These are phyloP conservation scores for Amphichorda felina DNA, from an alignment of 2,329 filamentous ascomycete species.

Conservation along the genomic window DNA sequence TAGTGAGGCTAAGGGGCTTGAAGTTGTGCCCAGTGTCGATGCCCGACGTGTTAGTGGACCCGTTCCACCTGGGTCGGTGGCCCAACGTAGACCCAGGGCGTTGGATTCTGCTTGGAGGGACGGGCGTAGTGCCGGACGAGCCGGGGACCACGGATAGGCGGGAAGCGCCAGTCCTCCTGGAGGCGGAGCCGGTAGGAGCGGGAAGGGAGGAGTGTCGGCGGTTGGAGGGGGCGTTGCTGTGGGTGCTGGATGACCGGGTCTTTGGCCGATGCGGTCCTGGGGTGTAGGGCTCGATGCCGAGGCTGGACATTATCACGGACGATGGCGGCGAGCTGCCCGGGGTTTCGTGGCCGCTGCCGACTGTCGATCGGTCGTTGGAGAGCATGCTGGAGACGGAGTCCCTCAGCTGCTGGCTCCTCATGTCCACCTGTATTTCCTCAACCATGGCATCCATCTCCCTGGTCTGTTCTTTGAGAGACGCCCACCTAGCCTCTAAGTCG, in stretches of 20 bases:
- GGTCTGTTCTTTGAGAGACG: conserved; percentile 64
- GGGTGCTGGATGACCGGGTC: conserved; percentile 33
- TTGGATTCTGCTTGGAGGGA: conserved; percentile 22
- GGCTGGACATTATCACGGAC: conserved; percentile 46
- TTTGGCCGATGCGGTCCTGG: conserved; percentile 29
- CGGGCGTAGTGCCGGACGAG: conserved; percentile 40
- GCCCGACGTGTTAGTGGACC: conserved; percentile 49
- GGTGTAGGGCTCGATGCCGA: conserved; percentile 36
- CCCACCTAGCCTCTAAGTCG: conserved; percentile 77
- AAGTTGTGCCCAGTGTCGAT: conserved; percentile 59
- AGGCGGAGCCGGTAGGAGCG: conserved; percentile 24
- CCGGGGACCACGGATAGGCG: conserved; percentile 34
- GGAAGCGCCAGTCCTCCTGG: conserved; percentile 28
- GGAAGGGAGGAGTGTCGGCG: conserved; percentile 37
- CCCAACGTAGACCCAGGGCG: conserved; percentile 33
- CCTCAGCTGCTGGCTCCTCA: conserved; percentile 62
- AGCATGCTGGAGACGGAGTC: conserved; percentile 91
- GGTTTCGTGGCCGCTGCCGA: conserved; percentile 58
- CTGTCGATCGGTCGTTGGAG: conserved; percentile 65
- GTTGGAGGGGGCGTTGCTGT: conserved; percentile 30
- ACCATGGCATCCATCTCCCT: conserved; percentile 62
- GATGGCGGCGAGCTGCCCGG: conserved; percentile 56
- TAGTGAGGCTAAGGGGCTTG: conserved; percentile 48
- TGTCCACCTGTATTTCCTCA: conserved; percentile 57
- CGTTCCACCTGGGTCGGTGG: conserved; percentile 62